phyloP scores from a whole-genome alignment of 73 alveolate genomes.

The Symbiodinium natans region DNA sequence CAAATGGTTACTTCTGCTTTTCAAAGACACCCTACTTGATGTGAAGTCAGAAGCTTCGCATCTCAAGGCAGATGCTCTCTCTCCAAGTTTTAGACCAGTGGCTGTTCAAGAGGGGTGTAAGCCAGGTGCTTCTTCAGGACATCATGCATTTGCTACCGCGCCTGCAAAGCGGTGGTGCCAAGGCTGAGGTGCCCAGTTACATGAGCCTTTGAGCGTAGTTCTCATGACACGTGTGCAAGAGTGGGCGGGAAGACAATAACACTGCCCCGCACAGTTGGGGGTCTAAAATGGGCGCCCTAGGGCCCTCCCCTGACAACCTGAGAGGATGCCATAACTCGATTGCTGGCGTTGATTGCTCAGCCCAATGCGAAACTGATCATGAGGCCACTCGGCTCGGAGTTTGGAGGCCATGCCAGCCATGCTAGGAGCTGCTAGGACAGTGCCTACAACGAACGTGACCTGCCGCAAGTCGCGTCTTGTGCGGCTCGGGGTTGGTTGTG shows the following conservation, averaged over 20 bases:
- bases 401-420: no score
- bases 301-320: no score
- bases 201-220: no score
- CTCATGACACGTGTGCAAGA: no score
- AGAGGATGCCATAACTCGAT: conserved; percentile 29
- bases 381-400: background rate
- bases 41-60: conserved; percentile 49
- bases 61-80: background rate
- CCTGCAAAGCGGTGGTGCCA: conserved; percentile 11
- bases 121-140: conserved; percentile 6
- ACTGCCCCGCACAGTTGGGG: no score
- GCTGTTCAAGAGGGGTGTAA: background rate
- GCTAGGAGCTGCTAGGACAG: no score
- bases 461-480: no score
- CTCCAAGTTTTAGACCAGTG: background rate
- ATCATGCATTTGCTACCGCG: background rate
- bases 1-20: no score
- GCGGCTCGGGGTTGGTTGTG: no score
- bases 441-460: no score
- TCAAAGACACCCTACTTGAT: background rate
- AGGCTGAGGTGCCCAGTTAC: background rate
- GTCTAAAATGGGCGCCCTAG: no score
- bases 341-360: conserved; percentile 11
- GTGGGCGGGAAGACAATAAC: no score
- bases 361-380: conserved; percentile 48